phyloP scores from a whole-genome alignment of 2,329 filamentous ascomycete species.

The Colletotrichum theobromicola region DNA sequence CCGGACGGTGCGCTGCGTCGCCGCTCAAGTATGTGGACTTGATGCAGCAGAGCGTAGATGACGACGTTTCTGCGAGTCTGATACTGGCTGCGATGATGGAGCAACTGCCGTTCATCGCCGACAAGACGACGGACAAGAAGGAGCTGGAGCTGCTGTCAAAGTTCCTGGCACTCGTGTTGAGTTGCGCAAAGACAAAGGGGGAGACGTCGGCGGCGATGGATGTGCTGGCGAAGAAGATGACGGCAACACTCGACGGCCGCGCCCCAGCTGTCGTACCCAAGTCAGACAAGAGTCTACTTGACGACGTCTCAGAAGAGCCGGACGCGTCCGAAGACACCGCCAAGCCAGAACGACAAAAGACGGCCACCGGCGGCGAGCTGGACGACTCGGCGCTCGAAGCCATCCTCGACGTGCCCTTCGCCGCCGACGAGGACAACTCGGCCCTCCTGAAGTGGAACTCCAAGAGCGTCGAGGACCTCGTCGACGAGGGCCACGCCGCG shows the following conservation, averaged over 20 bases:
- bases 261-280: neutral
- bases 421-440: conserved; percentile 53
- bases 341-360: neutral
- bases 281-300: neutral
- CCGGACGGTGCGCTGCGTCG: conserved; percentile 74
- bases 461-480: conserved; percentile 78
- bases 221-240: conserved; percentile 34
- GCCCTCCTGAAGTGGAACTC: conserved; percentile 70
- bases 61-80: conserved; percentile 57
- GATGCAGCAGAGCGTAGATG: conserved; percentile 54
- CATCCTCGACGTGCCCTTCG: conserved; percentile 55
- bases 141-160: conserved; percentile 53
- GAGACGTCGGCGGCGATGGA: conserved; percentile 40
- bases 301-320: neutral
- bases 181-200: conserved; percentile 54
- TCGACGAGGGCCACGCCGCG: conserved; percentile 77
- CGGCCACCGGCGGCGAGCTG: conserved; percentile 21
- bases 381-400: conserved; percentile 53
- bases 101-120: conserved; percentile 72
- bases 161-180: conserved; percentile 65
- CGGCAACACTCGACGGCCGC: neutral
- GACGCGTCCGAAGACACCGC: neutral
- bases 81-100: conserved; percentile 75
- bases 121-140: conserved; percentile 53
- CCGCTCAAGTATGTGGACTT: conserved; percentile 85